Evolutionary conservation across 805 yeast genomes (phyloP).

Genomic region (Barnettozyma pratensis): DNA sequence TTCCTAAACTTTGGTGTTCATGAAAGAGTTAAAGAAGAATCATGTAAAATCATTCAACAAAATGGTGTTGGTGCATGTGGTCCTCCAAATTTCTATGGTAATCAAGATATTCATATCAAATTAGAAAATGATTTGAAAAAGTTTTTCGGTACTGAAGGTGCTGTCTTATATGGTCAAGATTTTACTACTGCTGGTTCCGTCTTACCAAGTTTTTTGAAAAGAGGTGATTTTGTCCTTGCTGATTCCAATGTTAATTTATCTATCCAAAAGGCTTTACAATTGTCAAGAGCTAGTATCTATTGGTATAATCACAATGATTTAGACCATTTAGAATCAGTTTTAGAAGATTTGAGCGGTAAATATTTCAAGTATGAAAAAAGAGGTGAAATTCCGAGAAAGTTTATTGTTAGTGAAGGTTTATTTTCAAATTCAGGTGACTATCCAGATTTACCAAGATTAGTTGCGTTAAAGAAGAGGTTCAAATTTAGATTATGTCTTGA

Average conservation of each 20-base stretch:
- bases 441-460: constrained; percentile 61
- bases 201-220: constrained; percentile 86
- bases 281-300: constrained; percentile 77
- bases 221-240: constrained; percentile 90
- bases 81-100: constrained; percentile 96
- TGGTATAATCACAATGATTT: constrained; percentile 82
- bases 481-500: constrained; percentile 86
- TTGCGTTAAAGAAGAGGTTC: constrained; percentile 72
- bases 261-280: constrained; percentile 80
- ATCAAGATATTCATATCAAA: constrained; percentile 83
- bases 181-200: constrained; percentile 82
- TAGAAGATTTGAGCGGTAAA: constrained; percentile 37
- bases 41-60: constrained; percentile 51
- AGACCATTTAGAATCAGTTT: constrained; percentile 69
- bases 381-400: constrained; percentile 76
- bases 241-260: constrained; percentile 74
- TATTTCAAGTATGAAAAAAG: constrained; percentile 34
- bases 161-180: constrained; percentile 91
- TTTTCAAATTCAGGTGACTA: constrained; percentile 79
- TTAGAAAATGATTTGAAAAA: constrained; percentile 70
- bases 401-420: constrained; percentile 87
- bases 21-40: constrained; percentile 42
- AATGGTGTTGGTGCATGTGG: constrained; percentile 98
- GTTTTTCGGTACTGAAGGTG: constrained; percentile 71
- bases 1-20: constrained; percentile 57